Percentiles rank a stretch among this genome's conserved stretches.
These are phyloP conservation scores for Penicillium tannophilum DNA, from an alignment of 495 filamentous ascomycete genomes.

Conservation along the genomic window DNA sequence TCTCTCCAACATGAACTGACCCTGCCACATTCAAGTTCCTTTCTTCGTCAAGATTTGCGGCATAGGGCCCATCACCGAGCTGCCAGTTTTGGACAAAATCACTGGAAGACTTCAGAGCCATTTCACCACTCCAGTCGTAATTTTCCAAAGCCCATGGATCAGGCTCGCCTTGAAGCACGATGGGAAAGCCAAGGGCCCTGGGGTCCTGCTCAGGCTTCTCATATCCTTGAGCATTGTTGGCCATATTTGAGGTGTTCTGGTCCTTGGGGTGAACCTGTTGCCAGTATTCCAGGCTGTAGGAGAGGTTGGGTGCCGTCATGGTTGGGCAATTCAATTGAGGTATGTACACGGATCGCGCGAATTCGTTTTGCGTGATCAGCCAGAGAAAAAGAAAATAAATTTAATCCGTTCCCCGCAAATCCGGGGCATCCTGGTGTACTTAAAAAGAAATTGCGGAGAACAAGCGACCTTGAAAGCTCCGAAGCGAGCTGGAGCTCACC, in stretches of 20 bases:
- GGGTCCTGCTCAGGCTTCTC: background rate
- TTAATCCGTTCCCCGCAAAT: slow-evolving; percentile 20
- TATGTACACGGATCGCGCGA: too few species aligned
- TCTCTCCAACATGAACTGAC: background rate
- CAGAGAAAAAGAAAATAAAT: background rate
- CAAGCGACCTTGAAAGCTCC: slow-evolving; percentile 15
- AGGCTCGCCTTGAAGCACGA: slow-evolving; percentile 3
- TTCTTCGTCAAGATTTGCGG: background rate
- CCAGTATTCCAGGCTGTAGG: background rate
- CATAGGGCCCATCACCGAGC: slow-evolving; percentile 1
- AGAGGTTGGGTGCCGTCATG: background rate
- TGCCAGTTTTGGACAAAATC: background rate
- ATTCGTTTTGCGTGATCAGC: slow-evolving; percentile 2
- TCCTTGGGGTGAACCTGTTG: background rate
- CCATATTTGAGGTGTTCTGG: background rate
- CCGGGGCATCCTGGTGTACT: slow-evolving; percentile 18
- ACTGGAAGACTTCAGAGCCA: background rate
- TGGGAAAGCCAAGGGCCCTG: background rate
- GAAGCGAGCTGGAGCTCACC: background rate
- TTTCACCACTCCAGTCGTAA: slow-evolving; percentile 10
- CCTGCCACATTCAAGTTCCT: background rate
- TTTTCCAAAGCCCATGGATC: slow-evolving; percentile 9
- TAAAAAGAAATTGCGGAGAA: slow-evolving; percentile 23
- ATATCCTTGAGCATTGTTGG: background rate
- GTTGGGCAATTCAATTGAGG: background rate